These are phyloP conservation scores for Fusarium fracticaudum DNA, from an alignment of 2,329 filamentous ascomycete genomes.

Conservation along the genomic window DNA sequence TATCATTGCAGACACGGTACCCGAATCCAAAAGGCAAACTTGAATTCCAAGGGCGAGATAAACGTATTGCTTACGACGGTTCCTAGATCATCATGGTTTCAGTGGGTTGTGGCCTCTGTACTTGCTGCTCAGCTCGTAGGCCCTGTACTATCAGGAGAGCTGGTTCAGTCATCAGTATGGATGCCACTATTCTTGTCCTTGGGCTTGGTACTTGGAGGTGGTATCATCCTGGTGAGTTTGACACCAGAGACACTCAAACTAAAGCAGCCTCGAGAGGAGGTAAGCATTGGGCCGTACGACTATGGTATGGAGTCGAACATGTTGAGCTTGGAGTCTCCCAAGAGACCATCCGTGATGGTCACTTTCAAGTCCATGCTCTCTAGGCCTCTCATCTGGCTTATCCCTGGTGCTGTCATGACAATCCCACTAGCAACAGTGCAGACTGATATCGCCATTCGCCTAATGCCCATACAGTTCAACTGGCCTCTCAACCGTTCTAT, in stretches of 20 bases:
- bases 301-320: background rate
- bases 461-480: conserved; percentile 42
- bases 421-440: conserved; percentile 37
- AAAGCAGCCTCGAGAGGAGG: background rate
- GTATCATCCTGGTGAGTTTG: conserved; percentile 22
- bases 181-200: conserved; percentile 34
- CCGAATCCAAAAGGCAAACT: conserved; percentile 28
- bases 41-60: background rate
- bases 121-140: conserved; percentile 35
- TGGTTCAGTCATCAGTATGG: conserved; percentile 34
- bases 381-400: conserved; percentile 32
- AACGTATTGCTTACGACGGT: background rate
- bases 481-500: conserved; percentile 35
- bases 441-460: conserved; percentile 33
- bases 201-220: conserved; percentile 25
- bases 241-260: conserved; percentile 37
- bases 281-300: background rate
- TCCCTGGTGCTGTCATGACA: conserved; percentile 38
- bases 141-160: conserved; percentile 24
- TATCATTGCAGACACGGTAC: conserved; percentile 35
- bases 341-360: background rate
- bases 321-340: background rate
- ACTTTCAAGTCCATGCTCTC: conserved; percentile 27
- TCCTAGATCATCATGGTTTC: conserved; percentile 39
- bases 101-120: conserved; percentile 37